phyloP scores from a whole-genome alignment of 164 flowering plant genomes.

The Annona squamosa region DNA sequence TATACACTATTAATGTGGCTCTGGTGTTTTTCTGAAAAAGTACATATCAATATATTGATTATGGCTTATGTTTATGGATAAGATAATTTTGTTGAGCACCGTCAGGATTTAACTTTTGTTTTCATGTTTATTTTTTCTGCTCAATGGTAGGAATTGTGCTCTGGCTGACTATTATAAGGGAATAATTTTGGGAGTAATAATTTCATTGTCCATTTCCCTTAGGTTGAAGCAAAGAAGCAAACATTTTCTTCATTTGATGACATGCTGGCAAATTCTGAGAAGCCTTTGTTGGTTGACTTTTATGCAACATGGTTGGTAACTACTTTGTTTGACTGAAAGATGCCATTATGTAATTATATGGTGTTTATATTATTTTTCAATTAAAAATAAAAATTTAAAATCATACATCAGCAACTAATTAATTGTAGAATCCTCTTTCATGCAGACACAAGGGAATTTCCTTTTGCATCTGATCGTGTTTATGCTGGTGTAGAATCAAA shows the following conservation, averaged over 20 bases:
- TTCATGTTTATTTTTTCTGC: neutral
- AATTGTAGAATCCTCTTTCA: no score
- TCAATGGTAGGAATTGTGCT: neutral
- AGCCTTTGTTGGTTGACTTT: slow-evolving; percentile 86
- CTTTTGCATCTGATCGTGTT: no score
- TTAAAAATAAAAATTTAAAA: no score
- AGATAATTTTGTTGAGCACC: neutral
- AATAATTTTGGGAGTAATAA: neutral
- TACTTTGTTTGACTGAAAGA: neutral
- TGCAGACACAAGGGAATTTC: no score
- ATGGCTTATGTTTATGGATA: neutral
- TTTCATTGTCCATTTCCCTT: slow-evolving; percentile 9
- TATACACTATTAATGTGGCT: no score
- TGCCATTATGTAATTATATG: neutral
- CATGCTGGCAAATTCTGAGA: slow-evolving; percentile 62
- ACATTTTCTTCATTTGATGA: slow-evolving; percentile 74
- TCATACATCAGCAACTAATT: no score
- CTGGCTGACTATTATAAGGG: neutral
- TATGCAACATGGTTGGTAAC: slow-evolving; percentile 81
- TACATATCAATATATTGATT: no score
- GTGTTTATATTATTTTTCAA: no score
- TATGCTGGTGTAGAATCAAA: no score
- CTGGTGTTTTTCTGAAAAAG: no score
- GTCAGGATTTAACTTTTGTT: neutral
- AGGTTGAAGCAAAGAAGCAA: slow-evolving; percentile 82